A percentile compares a stretch with the other conserved stretches of the same genome.
Evolutionary conservation across 2,329 filamentous ascomycete species (phyloP).

Genomic region (Microcera coccophila): DNA sequence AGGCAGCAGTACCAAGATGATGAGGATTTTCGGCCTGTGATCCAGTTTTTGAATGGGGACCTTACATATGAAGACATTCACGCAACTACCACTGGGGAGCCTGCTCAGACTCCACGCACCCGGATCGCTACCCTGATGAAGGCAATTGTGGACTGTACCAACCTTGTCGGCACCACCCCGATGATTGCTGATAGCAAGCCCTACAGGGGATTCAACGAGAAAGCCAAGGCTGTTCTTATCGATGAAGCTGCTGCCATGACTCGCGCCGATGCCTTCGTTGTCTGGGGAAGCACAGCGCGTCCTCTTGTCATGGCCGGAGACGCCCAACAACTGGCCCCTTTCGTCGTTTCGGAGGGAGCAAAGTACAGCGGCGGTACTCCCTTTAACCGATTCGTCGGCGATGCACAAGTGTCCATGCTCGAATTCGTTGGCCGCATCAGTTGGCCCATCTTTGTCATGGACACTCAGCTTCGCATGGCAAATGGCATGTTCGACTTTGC

Average conservation of each 20-base stretch:
- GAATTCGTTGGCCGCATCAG: not conserved
- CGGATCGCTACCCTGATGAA: not conserved
- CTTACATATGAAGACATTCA: not conserved
- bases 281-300: not conserved
- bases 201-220: not conserved
- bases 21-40: not conserved
- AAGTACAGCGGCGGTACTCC: not conserved
- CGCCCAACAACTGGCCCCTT: not conserved
- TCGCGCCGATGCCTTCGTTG: not conserved
- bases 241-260: not conserved
- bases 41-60: too few species aligned
- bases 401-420: not conserved
- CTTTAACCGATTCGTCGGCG: not conserved
- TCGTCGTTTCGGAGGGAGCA: not conserved
- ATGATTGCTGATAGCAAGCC: not conserved
- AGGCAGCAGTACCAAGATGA: not conserved
- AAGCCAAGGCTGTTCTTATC: not conserved
- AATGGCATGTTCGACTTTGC: not conserved
- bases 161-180: not conserved
- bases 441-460: not conserved
- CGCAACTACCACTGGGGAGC: not conserved
- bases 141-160: not conserved
- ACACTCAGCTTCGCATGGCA: not conserved
- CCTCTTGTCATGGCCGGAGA: not conserved
- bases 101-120: not conserved